Conservation (phyloP, 345 rosid species). For the Cardamine occulta region DNA sequence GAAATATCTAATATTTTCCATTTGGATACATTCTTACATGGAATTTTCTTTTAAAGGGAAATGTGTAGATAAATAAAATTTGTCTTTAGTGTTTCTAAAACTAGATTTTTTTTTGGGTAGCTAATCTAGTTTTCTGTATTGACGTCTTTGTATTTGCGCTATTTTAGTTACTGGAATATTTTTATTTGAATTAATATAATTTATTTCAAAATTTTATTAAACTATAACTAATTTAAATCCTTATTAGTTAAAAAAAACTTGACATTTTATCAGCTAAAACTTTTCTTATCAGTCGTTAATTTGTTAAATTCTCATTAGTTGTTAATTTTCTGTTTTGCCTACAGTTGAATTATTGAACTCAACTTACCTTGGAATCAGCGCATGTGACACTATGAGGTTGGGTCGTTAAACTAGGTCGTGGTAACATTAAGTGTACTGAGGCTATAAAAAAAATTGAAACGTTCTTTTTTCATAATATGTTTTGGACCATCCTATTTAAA, state of each 20-base stretch:
- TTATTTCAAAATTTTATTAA: not conserved
- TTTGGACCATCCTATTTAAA: not conserved
- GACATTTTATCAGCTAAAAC: no score
- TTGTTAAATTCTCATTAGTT: not conserved
- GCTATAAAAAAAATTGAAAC: not conserved
- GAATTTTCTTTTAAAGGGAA: slow-evolving; percentile 10
- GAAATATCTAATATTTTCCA: not conserved
- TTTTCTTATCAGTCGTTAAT: not conserved
- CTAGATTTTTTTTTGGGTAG: not conserved
- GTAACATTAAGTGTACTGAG: not conserved
- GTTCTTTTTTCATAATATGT: not conserved
- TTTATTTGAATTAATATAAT: not conserved
- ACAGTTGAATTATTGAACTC: not conserved
- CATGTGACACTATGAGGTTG: not conserved
- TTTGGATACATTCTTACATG: slow-evolving; percentile 18
- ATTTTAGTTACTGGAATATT: not conserved
- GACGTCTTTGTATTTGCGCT: not conserved
- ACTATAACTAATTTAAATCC: not conserved
- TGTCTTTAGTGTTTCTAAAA: slow-evolving; percentile 21
- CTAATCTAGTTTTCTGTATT: not conserved
- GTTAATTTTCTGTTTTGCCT: not conserved
- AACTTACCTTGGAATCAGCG: not conserved
- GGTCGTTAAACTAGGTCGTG: not conserved
- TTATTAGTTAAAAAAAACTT: no score
- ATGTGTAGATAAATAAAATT: not conserved